Conservation (phyloP, 805 yeast species). For the Hanseniaspora lachancei region DNA sequence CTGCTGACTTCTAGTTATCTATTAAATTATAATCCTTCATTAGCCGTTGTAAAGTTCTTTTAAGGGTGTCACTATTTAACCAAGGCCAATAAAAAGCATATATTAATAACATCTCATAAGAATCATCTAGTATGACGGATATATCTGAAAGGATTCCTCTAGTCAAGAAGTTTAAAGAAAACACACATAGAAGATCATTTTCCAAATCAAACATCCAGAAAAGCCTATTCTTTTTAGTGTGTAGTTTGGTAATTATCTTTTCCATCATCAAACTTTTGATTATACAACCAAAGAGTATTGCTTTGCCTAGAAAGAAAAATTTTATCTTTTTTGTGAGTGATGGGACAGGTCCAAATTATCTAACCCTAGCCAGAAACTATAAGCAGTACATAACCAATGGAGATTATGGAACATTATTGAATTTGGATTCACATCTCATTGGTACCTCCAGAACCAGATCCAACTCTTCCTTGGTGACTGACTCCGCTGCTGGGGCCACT, state of each 20-base stretch:
- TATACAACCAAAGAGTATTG: not conserved
- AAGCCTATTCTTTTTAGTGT: not conserved
- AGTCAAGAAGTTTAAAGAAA: not conserved
- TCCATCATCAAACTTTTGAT: constrained; percentile 1
- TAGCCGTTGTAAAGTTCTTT: too few relatives aligned
- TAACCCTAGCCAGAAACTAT: constrained; percentile 67
- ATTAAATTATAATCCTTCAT: too few relatives aligned
- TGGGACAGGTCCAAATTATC: constrained; percentile 90
- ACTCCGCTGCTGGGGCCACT: constrained; percentile 95
- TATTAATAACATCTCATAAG: not conserved
- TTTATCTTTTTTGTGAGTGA: constrained; percentile 81
- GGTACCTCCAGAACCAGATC: constrained; percentile 83
- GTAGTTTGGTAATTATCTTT: not conserved
- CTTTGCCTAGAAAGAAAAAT: constrained; percentile 39
- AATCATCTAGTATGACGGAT: not conserved
- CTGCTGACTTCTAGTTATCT: too few relatives aligned
- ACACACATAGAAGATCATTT: not conserved
- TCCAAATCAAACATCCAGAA: not conserved
- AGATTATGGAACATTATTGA: constrained; percentile 38
- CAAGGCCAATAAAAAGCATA: too few relatives aligned
- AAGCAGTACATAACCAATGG: constrained; percentile 42
- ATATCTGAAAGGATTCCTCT: constrained; percentile 5
- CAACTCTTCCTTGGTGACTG: constrained; percentile 65
- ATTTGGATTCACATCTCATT: constrained; percentile 54
- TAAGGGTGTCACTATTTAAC: too few relatives aligned